Evolutionary conservation across 495 filamentous ascomycete species (phyloP), one percentile per base, ranked within the genome.

Genomic region (Astrocystis sublimbata): DNA sequence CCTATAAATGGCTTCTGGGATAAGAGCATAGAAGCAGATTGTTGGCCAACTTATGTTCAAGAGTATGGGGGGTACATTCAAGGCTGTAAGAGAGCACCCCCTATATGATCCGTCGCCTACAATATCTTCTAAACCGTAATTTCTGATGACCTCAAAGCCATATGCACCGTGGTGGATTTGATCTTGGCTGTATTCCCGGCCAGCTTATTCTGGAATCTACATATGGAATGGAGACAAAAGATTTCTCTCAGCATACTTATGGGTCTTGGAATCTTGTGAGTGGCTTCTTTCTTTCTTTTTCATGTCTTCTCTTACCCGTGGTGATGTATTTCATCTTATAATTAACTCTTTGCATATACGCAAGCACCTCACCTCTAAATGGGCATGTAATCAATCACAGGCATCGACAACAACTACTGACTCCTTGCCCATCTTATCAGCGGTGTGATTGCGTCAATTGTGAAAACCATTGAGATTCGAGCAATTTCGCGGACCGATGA

Each of bases 151-250:
- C n/a, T 21, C 6, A 43, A 43, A 43, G 41, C 41, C n/a, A 15
- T 43, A 19, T 31, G 28, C 15, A 31, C 47, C 7, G 12, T 15
- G 3, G 47, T 62, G 2, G 52, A 57, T 23, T 23, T 62, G 10
- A 57, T 56, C 28, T 30, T 62, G 19, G 50, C 60, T 23, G 0
- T 56, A 10, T 62, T 49, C 38, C 60, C 60, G 15, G 13, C 60
- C 1, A 62, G 60, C 30, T 12, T 62, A 15, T 57, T 62, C 13
- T 62, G 52, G 60, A 62, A 62, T 30, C 31, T 62, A 28, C 35
- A 62, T 3, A 62, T 62, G 60, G 51, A 50, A 24, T 57, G 23
- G 36, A 62, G 40, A 38, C 60, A 62, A 40, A 62, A 62, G 38
- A 12, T 49, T 12, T 62, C 28, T 19, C 49, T 56, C 3, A 62